phyloP scores from a whole-genome alignment of 208 protist genomes.

The Phytomonas sp. region DNA sequence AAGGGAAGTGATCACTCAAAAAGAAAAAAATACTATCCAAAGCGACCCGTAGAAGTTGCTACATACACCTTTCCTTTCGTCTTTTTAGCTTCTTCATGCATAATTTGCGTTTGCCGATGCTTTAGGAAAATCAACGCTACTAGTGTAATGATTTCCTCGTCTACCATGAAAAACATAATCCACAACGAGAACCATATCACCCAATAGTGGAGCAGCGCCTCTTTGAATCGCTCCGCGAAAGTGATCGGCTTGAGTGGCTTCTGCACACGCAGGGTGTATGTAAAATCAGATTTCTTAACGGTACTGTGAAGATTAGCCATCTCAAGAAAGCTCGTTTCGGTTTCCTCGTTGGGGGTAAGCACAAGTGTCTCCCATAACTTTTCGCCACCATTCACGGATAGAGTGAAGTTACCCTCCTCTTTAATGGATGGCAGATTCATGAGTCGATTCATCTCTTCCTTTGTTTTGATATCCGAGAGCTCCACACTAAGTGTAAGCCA shows the following conservation, averaged over 20 bases:
- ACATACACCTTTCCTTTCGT: conserved; percentile 85
- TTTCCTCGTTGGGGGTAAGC: conserved; percentile 46
- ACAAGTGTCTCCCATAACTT: conserved; percentile 75
- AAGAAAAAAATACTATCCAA: conserved; percentile 12
- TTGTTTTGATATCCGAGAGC: conserved; percentile 66
- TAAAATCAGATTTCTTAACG: conserved; percentile 18
- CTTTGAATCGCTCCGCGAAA: conserved; percentile 70
- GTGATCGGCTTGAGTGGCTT: conserved; percentile 54
- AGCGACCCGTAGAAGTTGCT: conserved; percentile 47
- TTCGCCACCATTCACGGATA: conserved; percentile 18
- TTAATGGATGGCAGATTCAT: conserved; percentile 64
- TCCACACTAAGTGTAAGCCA: conserved; percentile 76
- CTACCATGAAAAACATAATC: conserved; percentile 86
- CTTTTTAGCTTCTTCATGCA: conserved; percentile 75
- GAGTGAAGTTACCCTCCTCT: conserved; percentile 57
- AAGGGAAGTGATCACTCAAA: neutral
- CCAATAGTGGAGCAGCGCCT: conserved; percentile 81
- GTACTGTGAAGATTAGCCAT: conserved; percentile 28
- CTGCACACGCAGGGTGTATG: conserved; percentile 56
- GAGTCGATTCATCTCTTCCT: conserved; percentile 66
- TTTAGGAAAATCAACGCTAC: conserved; percentile 79
- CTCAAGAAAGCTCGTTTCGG: conserved; percentile 41
- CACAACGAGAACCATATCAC: conserved; percentile 84
- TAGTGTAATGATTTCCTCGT: conserved; percentile 86
- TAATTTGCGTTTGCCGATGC: conserved; percentile 62